Evolutionary conservation across 805 yeast species (phyloP), one percentile per base, ranked within the genome.

Genomic region (Candida maesae): DNA sequence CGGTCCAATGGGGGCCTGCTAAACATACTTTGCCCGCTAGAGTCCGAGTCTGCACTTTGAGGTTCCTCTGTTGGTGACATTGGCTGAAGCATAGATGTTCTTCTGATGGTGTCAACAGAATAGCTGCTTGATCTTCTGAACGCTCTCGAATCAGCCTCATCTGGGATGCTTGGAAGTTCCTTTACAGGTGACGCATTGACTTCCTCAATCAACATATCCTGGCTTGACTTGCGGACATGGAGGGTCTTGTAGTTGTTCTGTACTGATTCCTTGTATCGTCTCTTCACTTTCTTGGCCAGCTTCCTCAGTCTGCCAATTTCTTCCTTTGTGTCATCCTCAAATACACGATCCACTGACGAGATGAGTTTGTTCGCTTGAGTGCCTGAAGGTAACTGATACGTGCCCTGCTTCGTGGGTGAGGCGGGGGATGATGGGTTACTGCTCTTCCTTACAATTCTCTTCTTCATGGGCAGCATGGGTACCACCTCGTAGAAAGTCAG

Each of bases 281-380:
- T 47, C 32, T 44, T 52, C 12, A 53, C 58, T n/a, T 29, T 49
- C 14, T 19, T 38, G 4, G 50, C 46, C n/a, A 55, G 17, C 17
- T 33, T 42, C n/a, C 46, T 39, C n/a, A 55, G 35, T 12, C 44
- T 38, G n/a, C 50, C 38, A 30, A 45, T 37, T 15, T 52, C 57
- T 18, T 53, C 52, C 16, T 49, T 42, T 5, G 16, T 38, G 23
- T 52, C 51, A 30, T 52, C 58, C 33, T 47, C 48, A 30, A 51
- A 55, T 3, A 55, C 59, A 9, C 42, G 46, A 31, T 53, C 57
- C 8, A 46, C 53, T 1, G 59, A 55, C 6, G 54, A 45, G 0
- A 53, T 41, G 15, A 47, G 23, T 32, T 40, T 36, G 26, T 41
- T 38, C 11, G 49, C 45, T n/a, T n/a, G n/a, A n/a, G n/a, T n/a